Conservation (phyloP, 768 basidiomycete species). For the Boletus bicolor region DNA sequence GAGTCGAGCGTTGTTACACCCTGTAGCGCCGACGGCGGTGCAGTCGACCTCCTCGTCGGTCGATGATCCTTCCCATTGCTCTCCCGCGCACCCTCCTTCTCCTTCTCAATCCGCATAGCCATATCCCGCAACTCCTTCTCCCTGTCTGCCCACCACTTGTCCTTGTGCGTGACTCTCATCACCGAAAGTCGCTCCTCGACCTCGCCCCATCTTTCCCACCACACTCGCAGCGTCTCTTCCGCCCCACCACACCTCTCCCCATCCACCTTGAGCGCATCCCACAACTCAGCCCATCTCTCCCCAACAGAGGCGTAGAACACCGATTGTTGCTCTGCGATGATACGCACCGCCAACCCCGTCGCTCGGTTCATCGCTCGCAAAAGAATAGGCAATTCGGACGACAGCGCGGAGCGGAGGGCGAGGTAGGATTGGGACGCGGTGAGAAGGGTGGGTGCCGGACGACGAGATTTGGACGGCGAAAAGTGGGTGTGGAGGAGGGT, state of each 20-base stretch:
- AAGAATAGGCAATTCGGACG: constrained; percentile 66
- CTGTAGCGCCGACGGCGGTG: constrained; percentile 13
- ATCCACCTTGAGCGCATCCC: constrained; percentile 76
- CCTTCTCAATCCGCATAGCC: constrained; percentile 15
- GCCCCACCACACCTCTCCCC: constrained; percentile 65
- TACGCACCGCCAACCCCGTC: constrained; percentile 47
- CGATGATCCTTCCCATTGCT: constrained; percentile 16
- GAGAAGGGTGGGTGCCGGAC: constrained; percentile 63
- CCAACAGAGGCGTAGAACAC: constrained; percentile 58
- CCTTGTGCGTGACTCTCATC: constrained; percentile 36
- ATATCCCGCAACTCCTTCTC: constrained; percentile 26
- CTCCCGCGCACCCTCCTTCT: constrained; percentile 12
- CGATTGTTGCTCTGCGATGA: constrained; percentile 56
- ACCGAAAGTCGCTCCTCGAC: constrained; percentile 49
- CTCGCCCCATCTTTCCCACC: constrained; percentile 66
- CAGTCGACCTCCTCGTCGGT: constrained; percentile 13
- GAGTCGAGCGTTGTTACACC: constrained; percentile 18
- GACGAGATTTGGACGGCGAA: constrained; percentile 47
- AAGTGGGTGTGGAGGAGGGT: constrained; percentile 66
- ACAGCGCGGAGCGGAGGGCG: constrained; percentile 70
- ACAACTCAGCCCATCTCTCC: constrained; percentile 73
- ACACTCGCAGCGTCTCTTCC: constrained; percentile 68
- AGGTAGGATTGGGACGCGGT: constrained; percentile 76
- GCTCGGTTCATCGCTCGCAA: constrained; percentile 59
- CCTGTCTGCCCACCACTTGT: constrained; percentile 35